Percentiles rank a stretch among this genome's conserved stretches.
Evolutionary conservation across 2,329 filamentous ascomycete genomes (phyloP).

Genomic region (Aspergillus calidoustus): DNA sequence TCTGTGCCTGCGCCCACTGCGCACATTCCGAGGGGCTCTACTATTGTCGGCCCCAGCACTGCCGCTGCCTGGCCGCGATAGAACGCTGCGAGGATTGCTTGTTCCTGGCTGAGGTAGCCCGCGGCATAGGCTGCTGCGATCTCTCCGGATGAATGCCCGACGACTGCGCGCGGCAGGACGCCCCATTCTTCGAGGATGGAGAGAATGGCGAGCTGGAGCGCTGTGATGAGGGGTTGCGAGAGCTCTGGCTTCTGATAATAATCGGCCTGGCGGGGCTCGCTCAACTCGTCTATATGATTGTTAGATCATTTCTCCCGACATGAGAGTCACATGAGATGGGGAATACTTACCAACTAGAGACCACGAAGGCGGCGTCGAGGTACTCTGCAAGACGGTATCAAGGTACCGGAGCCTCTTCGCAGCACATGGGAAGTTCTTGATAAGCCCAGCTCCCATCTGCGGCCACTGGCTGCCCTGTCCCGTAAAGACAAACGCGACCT

Average conservation of each 20-base stretch:
- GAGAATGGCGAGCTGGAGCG: slow-evolving; percentile 24
- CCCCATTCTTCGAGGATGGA: slow-evolving; percentile 19
- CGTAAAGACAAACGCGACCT: slow-evolving; percentile 28
- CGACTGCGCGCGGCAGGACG: slow-evolving; percentile 17
- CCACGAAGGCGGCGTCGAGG: background rate
- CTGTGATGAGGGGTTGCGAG: slow-evolving; percentile 24
- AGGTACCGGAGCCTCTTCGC: slow-evolving; percentile 2
- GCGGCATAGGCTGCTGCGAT: slow-evolving; percentile 29
- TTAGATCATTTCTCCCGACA: slow-evolving; percentile 14
- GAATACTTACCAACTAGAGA: background rate
- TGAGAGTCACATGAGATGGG: background rate
- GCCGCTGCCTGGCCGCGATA: slow-evolving; percentile 18
- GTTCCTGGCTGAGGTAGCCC: slow-evolving; percentile 16
- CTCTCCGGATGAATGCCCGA: slow-evolving; percentile 30
- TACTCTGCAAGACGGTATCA: background rate
- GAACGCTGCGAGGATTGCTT: slow-evolving; percentile 25
- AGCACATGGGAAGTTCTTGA: slow-evolving; percentile 16
- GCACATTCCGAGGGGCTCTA: slow-evolving; percentile 28
- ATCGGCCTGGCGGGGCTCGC: background rate
- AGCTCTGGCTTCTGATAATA: background rate
- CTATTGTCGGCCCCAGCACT: background rate
- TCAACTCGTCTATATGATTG: slow-evolving; percentile 5
- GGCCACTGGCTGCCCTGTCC: slow-evolving; percentile 33
- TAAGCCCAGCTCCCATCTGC: slow-evolving; percentile 24
- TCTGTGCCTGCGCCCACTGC: slow-evolving; percentile 27